Conservation (phyloP, 345 rosid species). For the Euclidium syriacum region DNA sequence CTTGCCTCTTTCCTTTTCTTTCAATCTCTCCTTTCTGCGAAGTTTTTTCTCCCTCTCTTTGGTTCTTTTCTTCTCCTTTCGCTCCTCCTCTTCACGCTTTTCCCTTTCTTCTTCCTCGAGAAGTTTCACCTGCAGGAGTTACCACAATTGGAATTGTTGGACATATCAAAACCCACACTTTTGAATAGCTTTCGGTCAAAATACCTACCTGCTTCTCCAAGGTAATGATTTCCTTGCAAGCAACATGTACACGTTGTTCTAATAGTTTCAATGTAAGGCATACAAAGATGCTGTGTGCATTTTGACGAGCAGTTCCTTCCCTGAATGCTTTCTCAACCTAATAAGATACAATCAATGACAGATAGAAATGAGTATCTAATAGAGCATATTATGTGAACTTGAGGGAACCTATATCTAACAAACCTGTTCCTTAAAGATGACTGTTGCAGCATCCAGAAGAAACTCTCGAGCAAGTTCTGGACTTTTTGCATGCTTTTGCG, state of each 20-base stretch:
- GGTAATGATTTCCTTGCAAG: conserved; percentile 93
- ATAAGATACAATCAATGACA: conserved; percentile 35
- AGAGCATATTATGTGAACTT: not conserved
- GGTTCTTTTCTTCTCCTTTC: conserved; percentile 75
- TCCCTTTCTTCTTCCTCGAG: conserved; percentile 97
- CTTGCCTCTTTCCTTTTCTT: conserved; percentile 74
- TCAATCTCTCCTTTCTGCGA: conserved; percentile 89
- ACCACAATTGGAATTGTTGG: conserved; percentile 22
- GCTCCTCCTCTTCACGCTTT: conserved; percentile 94
- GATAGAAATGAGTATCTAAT: conserved; percentile 5
- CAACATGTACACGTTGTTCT: conserved; percentile 93
- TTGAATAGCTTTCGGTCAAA: not conserved
- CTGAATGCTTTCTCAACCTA: conserved; percentile 99
- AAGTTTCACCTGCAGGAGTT: conserved; percentile 58
- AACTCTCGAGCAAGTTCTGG: conserved; percentile 99
- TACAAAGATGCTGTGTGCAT: conserved; percentile 95
- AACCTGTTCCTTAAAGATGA: conserved; percentile 97
- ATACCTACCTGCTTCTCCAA: conserved; percentile 78
- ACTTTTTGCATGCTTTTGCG: conserved; percentile 99
- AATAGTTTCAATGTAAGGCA: conserved; percentile 75
- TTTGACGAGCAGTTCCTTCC: conserved; percentile 97
- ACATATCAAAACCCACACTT: conserved; percentile 19
- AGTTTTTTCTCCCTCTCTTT: conserved; percentile 94
- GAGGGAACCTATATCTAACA: conserved; percentile 1
- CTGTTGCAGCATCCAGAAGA: conserved; percentile 95